These are phyloP conservation scores for Geotrichum bryndzae DNA, from an alignment of 1,139 yeast genomes.

Conservation along the genomic window DNA sequence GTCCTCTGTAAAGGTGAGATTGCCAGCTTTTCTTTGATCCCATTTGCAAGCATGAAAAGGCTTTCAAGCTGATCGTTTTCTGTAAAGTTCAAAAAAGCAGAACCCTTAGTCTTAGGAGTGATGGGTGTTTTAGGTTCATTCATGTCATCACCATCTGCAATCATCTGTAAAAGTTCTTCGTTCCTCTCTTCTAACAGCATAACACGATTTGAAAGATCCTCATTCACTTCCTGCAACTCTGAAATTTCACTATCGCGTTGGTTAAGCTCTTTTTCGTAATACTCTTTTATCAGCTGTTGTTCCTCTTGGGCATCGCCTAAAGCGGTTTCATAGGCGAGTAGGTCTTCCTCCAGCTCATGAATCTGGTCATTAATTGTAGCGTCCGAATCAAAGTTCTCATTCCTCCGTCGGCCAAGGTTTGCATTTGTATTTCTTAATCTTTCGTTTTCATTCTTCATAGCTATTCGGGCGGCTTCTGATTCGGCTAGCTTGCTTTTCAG, in stretches of 20 bases:
- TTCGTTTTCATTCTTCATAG: constrained; percentile 20
- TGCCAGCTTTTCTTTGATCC: neutral
- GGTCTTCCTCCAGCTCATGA: constrained; percentile 3
- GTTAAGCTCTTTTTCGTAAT: constrained; percentile 4
- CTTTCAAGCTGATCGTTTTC: neutral
- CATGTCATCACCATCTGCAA: neutral
- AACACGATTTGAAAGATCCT: constrained; percentile 1
- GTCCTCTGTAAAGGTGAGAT: neutral
- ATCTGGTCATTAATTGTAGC: neutral
- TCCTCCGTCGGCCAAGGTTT: constrained; percentile 2
- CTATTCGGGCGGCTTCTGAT: constrained; percentile 18
- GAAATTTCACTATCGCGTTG: constrained; percentile 9
- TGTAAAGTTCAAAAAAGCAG: neutral
- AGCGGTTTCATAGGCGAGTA: constrained; percentile 1
- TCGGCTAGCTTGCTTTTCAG: constrained; percentile 19
- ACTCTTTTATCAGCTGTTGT: constrained; percentile 3
- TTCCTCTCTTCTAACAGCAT: constrained; percentile 1
- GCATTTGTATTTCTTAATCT: constrained; percentile 19
- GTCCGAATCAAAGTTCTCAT: constrained; percentile 8
- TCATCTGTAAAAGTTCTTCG: neutral
- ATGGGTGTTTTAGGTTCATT: neutral
- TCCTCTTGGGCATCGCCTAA: constrained; percentile 1
- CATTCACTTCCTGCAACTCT: constrained; percentile 3
- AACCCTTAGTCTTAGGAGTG: neutral
- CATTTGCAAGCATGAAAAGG: constrained; percentile 1